phyloP scores from a whole-genome alignment of 1,139 yeast species.

The Zygosaccharomyces pseudobailii region DNA sequence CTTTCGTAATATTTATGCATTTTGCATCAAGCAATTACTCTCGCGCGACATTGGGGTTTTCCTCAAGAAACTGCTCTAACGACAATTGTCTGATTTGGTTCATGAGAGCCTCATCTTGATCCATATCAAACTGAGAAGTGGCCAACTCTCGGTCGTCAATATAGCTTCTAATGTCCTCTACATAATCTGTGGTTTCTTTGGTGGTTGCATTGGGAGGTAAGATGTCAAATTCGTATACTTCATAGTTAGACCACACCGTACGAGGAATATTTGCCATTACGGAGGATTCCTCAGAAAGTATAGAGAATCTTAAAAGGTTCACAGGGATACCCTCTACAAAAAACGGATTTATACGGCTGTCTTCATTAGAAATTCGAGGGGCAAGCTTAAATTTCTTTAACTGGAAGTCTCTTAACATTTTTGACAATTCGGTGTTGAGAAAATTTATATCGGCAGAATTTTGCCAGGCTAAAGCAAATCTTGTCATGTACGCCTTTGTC shows the following conservation, averaged over 20 bases:
- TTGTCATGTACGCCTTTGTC: constrained; percentile 25
- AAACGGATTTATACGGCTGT: constrained; percentile 15
- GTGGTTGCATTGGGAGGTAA: constrained; percentile 51
- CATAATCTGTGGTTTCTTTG: constrained; percentile 25
- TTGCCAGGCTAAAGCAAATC: constrained; percentile 29
- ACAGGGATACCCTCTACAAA: constrained; percentile 43
- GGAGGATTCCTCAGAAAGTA: constrained; percentile 64
- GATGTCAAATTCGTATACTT: constrained; percentile 64
- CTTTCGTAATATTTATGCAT: background rate
- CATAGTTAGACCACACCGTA: constrained; percentile 56
- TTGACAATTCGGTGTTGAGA: constrained; percentile 43
- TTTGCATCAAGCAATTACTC: constrained; percentile 7
- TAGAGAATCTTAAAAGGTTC: constrained; percentile 60
- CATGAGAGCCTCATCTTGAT: constrained; percentile 31
- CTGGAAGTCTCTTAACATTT: constrained; percentile 32
- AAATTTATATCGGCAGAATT: constrained; percentile 41
- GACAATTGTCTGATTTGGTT: constrained; percentile 33
- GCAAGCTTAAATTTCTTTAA: constrained; percentile 13
- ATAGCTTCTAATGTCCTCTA: constrained; percentile 39
- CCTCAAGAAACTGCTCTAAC: constrained; percentile 29
- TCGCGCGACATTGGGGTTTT: constrained; percentile 15
- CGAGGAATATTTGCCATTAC: constrained; percentile 66
- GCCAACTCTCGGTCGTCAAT: constrained; percentile 36
- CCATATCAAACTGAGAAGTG: constrained; percentile 21
- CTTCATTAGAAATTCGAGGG: constrained; percentile 8